These are phyloP conservation scores for Diatrype stigma DNA, from an alignment of 2,329 filamentous ascomycete genomes.

Conservation along the genomic window DNA sequence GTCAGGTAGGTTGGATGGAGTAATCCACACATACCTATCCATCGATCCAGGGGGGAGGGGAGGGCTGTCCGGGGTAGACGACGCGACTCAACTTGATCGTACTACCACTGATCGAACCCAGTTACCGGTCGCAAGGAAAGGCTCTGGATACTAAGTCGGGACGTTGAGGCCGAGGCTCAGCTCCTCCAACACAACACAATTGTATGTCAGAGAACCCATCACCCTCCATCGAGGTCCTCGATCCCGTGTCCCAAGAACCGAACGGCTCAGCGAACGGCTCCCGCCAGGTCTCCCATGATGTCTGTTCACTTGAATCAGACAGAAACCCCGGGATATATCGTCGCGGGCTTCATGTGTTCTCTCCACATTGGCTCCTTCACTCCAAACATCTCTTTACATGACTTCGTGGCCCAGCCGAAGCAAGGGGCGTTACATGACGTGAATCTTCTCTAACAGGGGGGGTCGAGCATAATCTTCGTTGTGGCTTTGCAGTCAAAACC, in stretches of 20 bases:
- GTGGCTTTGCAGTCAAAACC: constrained; percentile 28
- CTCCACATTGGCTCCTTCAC: constrained; percentile 12
- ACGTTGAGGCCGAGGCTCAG: not conserved
- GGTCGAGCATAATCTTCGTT: constrained; percentile 25
- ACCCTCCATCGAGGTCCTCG: not conserved
- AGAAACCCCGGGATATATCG: constrained; percentile 9
- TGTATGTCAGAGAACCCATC: too few species aligned
- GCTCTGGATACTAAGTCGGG: not conserved
- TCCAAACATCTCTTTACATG: constrained; percentile 28
- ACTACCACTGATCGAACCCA: not conserved
- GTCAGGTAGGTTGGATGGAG: not conserved
- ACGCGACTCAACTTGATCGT: not conserved
- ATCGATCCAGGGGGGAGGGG: not conserved
- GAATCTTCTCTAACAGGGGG: constrained; percentile 30
- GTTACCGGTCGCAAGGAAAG: not conserved
- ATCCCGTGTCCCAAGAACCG: not conserved
- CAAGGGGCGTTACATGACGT: constrained; percentile 30
- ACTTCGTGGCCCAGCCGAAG: constrained; percentile 27
- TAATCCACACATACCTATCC: not conserved
- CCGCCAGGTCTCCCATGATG: constrained; percentile 8
- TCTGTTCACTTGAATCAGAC: constrained; percentile 28
- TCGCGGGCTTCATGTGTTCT: constrained; percentile 5
- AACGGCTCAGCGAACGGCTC: constrained; percentile 4
- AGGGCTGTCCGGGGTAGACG: too few species aligned
- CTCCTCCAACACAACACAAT: not conserved